Conservation (phyloP, 176 grass and related monocot genomes). For the Oryza glumipatula region DNA sequence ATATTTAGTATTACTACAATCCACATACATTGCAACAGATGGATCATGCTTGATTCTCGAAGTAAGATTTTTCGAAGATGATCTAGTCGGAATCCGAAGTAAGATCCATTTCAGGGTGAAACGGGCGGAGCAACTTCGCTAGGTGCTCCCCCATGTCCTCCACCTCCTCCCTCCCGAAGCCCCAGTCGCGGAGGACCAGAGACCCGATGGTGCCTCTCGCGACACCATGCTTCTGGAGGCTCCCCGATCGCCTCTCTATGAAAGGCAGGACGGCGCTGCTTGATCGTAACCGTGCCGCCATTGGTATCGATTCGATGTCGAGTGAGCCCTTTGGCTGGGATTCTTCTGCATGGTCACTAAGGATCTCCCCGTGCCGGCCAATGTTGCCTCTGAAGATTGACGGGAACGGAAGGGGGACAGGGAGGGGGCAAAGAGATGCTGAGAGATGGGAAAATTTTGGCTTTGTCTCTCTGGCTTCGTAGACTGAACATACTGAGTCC, state of each 20-base stretch:
- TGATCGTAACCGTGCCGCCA: constrained; percentile 69
- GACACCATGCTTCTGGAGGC: constrained; percentile 60
- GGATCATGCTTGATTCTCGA: not conserved
- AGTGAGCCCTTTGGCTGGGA: constrained; percentile 58
- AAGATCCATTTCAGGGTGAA: constrained; percentile 42
- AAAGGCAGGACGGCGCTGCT: constrained; percentile 68
- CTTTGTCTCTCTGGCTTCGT: constrained; percentile 40
- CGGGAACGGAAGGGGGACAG: constrained; percentile 87
- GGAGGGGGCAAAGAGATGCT: constrained; percentile 61
- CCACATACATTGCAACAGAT: not conserved
- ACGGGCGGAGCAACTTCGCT: constrained; percentile 55
- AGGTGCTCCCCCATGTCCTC: constrained; percentile 81
- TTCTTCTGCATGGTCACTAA: constrained; percentile 35
- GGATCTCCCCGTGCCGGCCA: constrained; percentile 66
- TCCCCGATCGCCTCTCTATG: constrained; percentile 59
- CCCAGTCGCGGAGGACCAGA: constrained; percentile 66
- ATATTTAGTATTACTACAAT: not conserved
- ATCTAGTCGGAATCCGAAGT: constrained; percentile 77
- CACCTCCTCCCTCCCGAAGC: constrained; percentile 80
- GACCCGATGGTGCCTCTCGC: constrained; percentile 60
- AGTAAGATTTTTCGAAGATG: not conserved
- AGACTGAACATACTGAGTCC: constrained; percentile 36
- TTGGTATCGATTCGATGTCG: constrained; percentile 65
- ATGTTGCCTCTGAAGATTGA: constrained; percentile 62
- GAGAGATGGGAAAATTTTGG: constrained; percentile 78